Percentiles rank a stretch among this genome's conserved stretches.
Evolutionary conservation across 2,329 filamentous ascomycete species (phyloP).

Genomic region (Leptographium wingfieldii): DNA sequence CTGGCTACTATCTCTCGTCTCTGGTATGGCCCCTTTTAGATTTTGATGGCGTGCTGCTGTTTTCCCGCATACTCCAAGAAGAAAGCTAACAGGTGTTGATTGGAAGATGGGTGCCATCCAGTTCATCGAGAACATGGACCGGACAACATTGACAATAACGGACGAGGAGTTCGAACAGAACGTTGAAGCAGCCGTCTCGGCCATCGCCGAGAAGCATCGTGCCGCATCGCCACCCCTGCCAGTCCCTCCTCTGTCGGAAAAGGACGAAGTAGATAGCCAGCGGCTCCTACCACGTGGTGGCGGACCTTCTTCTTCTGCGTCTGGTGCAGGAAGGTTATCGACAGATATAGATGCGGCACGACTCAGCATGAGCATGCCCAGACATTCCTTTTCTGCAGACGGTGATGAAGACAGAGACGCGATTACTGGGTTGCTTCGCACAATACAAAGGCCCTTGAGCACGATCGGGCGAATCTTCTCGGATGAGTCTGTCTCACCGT

Average conservation of each 20-base stretch:
- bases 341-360: constrained; percentile 24
- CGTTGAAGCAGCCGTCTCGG: constrained; percentile 91
- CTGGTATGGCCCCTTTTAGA: constrained; percentile 39
- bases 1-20: constrained; percentile 94
- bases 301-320: constrained; percentile 26
- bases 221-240: constrained; percentile 31
- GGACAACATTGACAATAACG: constrained; percentile 81
- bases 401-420: constrained; percentile 48
- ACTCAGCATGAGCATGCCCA: constrained; percentile 28
- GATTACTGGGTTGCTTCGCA: constrained; percentile 73
- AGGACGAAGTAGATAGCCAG: constrained; percentile 16
- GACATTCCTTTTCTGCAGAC: constrained; percentile 19
- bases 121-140: constrained; percentile 93
- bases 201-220: constrained; percentile 83
- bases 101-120: constrained; percentile 76
- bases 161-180: constrained; percentile 93
- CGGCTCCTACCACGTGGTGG: constrained; percentile 18
- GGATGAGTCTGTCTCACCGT: constrained; percentile 38
- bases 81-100: not conserved
- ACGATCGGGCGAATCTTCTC: constrained; percentile 94
- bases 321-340: constrained; percentile 22
- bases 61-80: not conserved
- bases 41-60: not conserved
- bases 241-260: constrained; percentile 33
- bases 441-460: constrained; percentile 80